Base-by-base conservation (phyloP, 179 eudicot species). In the Gypsophila paniculata region DNA sequence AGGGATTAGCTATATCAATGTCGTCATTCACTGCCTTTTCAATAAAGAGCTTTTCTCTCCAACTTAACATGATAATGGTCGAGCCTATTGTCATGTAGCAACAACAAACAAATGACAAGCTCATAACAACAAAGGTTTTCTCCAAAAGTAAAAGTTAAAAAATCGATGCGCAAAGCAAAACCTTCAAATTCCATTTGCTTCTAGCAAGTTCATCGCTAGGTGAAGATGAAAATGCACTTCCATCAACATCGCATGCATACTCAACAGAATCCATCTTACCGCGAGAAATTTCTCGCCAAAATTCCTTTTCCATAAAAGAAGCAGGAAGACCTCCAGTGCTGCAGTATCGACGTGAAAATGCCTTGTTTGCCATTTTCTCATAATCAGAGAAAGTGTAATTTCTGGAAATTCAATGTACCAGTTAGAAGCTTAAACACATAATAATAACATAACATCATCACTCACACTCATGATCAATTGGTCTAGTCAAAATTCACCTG, bases 231-330 rank as follows among this genome's bases (percentile, higher is more conserved):
- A 94, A 94, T 61, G 99, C 99, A 89, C 99, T 94, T 68, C 99
- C 99, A 84, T 94, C 99, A 79, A 94, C 99, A 86, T 94, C 99
- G 76, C 97, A 94, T 74, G 96, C 99, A 89, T 94, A 94, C 82
- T 94, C 99, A 77, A 94, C 99, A 75, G 85, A 82, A 71, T 94
- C 97, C 55, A 89, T 82, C 86, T 88, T 91, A 75, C 97, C 99
- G 81, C 82, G 72, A 75, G 94, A 90, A 80, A 94, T 88, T 85
- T 94, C 99, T 73, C 85, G 85, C 99, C 99, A 94, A 84, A 94
- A 94, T 86, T 94, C 99, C 78, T 82, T 94, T 79, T 94, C 99
- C 88, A 94, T 21, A 80, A 75, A 89, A 12, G 89, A 74, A 65
- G 86, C 88, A 59, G 99, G 99, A 84, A 94, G 97, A 78, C 84